A percentile compares a stretch with the other conserved stretches of the same genome.
phyloP scores from a whole-genome alignment of 129 eudicot genomes.

The Saposhnikovia divaricata region DNA sequence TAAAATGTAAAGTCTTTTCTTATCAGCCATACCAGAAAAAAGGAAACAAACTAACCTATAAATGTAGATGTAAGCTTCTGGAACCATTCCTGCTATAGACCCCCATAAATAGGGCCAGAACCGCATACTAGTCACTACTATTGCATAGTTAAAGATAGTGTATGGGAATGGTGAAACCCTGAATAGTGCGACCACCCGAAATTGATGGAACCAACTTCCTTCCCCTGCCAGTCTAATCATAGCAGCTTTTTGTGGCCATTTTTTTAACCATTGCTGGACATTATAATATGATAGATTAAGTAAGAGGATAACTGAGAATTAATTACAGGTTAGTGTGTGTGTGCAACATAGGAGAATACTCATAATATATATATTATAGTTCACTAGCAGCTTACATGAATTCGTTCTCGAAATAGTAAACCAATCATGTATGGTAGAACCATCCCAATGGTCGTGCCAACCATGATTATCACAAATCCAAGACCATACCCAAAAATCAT shows the following conservation, averaged over 20 bases:
- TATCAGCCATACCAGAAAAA: not conserved
- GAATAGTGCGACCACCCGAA: conserved; percentile 76
- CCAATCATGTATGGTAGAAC: conserved; percentile 72
- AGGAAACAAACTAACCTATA: conserved; percentile 39
- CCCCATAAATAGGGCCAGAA: conserved; percentile 87
- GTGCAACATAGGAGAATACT: not conserved
- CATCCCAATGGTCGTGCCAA: conserved; percentile 94
- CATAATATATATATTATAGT: not conserved
- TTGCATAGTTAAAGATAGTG: conserved; percentile 79
- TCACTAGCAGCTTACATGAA: conserved; percentile 58
- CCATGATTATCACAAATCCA: conserved; percentile 88
- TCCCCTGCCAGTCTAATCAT: conserved; percentile 82
- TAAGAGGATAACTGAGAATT: not conserved
- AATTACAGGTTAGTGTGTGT: not conserved
- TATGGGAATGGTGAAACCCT: conserved; percentile 90
- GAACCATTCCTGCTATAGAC: conserved; percentile 85
- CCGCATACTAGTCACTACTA: conserved; percentile 76
- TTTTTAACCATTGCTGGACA: conserved; percentile 71
- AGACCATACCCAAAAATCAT: conserved; percentile 94
- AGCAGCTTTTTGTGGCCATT: conserved; percentile 84
- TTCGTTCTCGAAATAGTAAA: conserved; percentile 65
- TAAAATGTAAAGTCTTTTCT: not conserved
- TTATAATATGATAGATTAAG: not conserved
- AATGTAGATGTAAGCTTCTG: conserved; percentile 86
- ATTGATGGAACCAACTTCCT: conserved; percentile 81